Evolutionary conservation across 306 rosid genomes (phyloP).

Genomic region (Gynostemma pentaphyllum): DNA sequence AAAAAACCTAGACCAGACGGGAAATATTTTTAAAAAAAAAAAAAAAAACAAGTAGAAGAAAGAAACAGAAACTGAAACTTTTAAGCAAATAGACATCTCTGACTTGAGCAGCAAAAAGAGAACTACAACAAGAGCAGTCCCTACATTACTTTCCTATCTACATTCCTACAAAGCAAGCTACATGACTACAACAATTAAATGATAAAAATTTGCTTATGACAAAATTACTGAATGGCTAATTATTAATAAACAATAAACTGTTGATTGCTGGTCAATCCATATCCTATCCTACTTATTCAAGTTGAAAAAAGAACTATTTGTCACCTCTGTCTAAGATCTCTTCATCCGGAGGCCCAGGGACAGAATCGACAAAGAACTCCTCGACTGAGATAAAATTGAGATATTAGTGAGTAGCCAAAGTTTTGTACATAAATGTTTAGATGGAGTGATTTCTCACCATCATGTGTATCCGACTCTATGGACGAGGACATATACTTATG

Average conservation of each 20-base stretch:
- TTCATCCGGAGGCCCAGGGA: slow-evolving; percentile 77
- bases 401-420: slow-evolving; percentile 7
- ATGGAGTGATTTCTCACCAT: not conserved
- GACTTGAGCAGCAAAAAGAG: slow-evolving; percentile 17
- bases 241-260: slow-evolving; percentile 20
- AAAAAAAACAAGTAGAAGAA: not conserved
- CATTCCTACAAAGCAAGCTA: slow-evolving; percentile 27
- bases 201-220: slow-evolving; percentile 17
- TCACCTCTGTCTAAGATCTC: slow-evolving; percentile 48
- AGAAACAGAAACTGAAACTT: not conserved
- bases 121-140: slow-evolving; percentile 23
- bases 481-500: not conserved
- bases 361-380: slow-evolving; percentile 91
- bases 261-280: slow-evolving; percentile 28
- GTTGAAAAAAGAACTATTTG: slow-evolving; percentile 19
- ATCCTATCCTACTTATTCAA: slow-evolving; percentile 24
- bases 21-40: too few species aligned
- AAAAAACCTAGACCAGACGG: not conserved
- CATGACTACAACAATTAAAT: slow-evolving; percentile 16
- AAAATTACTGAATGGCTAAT: slow-evolving; percentile 29
- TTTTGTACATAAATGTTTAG: not conserved
- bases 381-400: slow-evolving; percentile 50
- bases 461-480: not conserved
- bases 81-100: slow-evolving; percentile 12
- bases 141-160: slow-evolving; percentile 19